Percentiles rank a stretch among this genome's conserved stretches.
phyloP scores from a whole-genome alignment of 2,329 filamentous ascomycete genomes.

The Tympanopsis confertula region DNA sequence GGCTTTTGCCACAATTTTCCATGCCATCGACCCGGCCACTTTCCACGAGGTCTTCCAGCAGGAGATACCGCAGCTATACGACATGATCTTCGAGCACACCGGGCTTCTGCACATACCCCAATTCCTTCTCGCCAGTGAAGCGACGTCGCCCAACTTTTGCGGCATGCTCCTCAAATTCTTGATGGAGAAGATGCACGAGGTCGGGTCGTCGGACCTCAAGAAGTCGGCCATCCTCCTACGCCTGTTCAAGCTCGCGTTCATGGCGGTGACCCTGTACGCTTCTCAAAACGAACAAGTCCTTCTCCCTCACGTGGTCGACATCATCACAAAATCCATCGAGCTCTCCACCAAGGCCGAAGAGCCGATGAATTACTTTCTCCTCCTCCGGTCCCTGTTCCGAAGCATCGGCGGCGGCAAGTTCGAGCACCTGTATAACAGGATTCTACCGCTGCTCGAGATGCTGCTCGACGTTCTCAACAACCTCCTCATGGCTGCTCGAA shows the following conservation, averaged over 20 bases:
- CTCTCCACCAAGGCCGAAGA: conserved; percentile 90
- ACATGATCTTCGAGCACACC: conserved; percentile 96
- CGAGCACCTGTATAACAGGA: conserved; percentile 95
- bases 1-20: conserved; percentile 95
- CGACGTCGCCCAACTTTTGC: conserved; percentile 91
- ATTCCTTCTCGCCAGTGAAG: conserved; percentile 94
- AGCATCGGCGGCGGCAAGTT: conserved; percentile 96
- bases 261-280: conserved; percentile 95
- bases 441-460: conserved; percentile 91
- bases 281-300: conserved; percentile 89
- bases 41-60: conserved; percentile 98
- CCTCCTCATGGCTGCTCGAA: conserved; percentile 76
- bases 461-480: conserved; percentile 94
- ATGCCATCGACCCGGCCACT: conserved; percentile 93
- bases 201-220: conserved; percentile 81
- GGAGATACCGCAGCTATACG: conserved; percentile 90
- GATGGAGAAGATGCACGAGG: conserved; percentile 91
- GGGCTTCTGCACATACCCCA: conserved; percentile 89
- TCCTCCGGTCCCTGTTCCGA: conserved; percentile 80
- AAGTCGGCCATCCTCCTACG: conserved; percentile 86
- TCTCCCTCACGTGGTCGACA: conserved; percentile 88
- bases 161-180: conserved; percentile 96
- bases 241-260: conserved; percentile 95
- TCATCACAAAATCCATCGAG: conserved; percentile 94
- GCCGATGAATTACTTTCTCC: conserved; percentile 95